phyloP scores from a whole-genome alignment of 2,329 filamentous ascomycete species.

The Aspergillus sp. region DNA sequence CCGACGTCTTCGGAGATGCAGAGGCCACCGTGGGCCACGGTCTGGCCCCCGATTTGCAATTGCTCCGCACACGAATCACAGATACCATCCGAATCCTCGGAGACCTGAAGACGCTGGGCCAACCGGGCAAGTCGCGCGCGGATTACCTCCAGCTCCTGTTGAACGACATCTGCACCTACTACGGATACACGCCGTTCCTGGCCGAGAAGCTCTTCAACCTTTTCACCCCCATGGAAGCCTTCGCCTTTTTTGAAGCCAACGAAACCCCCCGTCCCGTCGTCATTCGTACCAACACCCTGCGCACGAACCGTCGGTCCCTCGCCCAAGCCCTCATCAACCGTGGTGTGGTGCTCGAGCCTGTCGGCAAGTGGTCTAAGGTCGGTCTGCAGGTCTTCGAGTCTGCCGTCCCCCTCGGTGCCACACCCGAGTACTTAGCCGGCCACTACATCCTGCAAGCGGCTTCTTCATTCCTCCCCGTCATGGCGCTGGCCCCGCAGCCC shows the following conservation, averaged over 20 bases:
- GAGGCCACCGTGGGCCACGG: conserved; percentile 55
- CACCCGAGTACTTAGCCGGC: conserved; percentile 93
- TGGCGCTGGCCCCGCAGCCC: conserved; percentile 93
- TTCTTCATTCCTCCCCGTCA: conserved; percentile 93
- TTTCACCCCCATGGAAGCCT: conserved; percentile 88
- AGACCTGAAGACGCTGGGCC: conserved; percentile 77
- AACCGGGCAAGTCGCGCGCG: conserved; percentile 75
- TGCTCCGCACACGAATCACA: conserved; percentile 83
- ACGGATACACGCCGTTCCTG: conserved; percentile 92
- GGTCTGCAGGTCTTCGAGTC: conserved; percentile 95
- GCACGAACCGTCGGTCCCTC: conserved; percentile 72
- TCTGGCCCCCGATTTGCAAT: conserved; percentile 83
- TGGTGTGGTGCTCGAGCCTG: conserved; percentile 91
- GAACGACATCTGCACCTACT: conserved; percentile 93
- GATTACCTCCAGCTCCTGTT: conserved; percentile 87
- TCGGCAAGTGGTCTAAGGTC: conserved; percentile 98
- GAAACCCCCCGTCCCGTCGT: conserved; percentile 91
- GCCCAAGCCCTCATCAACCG: conserved; percentile 94
- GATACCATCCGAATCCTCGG: conserved; percentile 90
- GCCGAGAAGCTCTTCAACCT: conserved; percentile 93
- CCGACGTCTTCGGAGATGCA: conserved; percentile 59
- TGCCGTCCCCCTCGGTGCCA: conserved; percentile 82
- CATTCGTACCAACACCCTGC: conserved; percentile 93
- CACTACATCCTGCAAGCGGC: conserved; percentile 98
- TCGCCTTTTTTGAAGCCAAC: conserved; percentile 98